A percentile compares a stretch with the other conserved stretches of the same genome.
Conservation (phyloP, 768 basidiomycete genomes). For the Termitomyces sp. region DNA sequence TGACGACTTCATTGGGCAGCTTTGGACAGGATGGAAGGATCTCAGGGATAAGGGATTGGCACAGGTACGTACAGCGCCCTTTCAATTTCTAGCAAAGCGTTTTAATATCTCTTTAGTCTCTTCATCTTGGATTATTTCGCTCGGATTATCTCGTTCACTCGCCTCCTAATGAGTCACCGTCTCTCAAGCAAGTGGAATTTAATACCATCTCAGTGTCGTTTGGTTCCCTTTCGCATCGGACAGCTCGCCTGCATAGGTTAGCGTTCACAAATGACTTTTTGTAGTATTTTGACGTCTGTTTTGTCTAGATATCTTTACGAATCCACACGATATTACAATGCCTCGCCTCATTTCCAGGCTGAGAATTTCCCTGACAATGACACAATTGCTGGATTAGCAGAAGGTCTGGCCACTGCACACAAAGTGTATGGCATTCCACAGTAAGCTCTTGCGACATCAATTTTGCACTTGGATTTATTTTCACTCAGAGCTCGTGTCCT, state of each 20-base stretch:
- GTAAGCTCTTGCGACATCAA: slow-evolving; percentile 27
- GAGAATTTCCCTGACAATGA: slow-evolving; percentile 70
- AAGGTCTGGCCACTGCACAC: slow-evolving; percentile 79
- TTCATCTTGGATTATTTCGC: slow-evolving; percentile 87
- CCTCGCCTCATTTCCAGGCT: slow-evolving; percentile 44
- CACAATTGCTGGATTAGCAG: slow-evolving; percentile 61
- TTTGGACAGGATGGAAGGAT: slow-evolving; percentile 85
- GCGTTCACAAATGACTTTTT: slow-evolving; percentile 1
- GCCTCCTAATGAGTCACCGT: slow-evolving; percentile 26
- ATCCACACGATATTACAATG: slow-evolving; percentile 61
- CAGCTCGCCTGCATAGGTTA: slow-evolving; percentile 73
- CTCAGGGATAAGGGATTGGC: slow-evolving; percentile 57
- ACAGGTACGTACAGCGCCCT: slow-evolving; percentile 27
- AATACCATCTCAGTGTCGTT: slow-evolving; percentile 96
- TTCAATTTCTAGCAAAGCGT: neutral
- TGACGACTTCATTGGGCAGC: slow-evolving; percentile 78
- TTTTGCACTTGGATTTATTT: neutral
- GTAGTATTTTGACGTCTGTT: neutral
- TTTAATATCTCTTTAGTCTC: slow-evolving; percentile 38
- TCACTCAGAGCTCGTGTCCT: slow-evolving; percentile 48
- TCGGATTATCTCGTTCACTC: slow-evolving; percentile 91
- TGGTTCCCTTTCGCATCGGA: slow-evolving; percentile 66
- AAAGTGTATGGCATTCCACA: slow-evolving; percentile 54
- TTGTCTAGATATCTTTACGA: slow-evolving; percentile 55
- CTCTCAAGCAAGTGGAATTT: slow-evolving; percentile 94